Evolutionary conservation across 2,329 filamentous ascomycete species (phyloP).

Genomic region (Arthroderma sp.): DNA sequence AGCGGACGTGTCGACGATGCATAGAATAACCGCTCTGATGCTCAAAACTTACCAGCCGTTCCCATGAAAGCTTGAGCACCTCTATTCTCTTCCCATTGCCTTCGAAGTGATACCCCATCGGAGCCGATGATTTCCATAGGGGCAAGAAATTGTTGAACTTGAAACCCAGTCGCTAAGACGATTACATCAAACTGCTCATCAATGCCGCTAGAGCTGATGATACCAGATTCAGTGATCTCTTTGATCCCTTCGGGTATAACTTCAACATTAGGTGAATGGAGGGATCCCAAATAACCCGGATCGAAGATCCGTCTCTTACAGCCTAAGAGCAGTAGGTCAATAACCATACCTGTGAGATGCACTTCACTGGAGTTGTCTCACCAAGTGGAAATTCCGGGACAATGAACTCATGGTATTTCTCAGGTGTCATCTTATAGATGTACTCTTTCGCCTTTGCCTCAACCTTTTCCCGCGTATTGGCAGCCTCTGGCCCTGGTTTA

Average conservation of each 20-base stretch:
- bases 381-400: slow-evolving; percentile 11
- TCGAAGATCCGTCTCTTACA: slow-evolving; percentile 4
- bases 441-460: slow-evolving; percentile 12
- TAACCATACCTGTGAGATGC: background rate
- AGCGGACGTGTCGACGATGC: too few relatives aligned
- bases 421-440: slow-evolving; percentile 11
- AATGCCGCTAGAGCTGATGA: slow-evolving; percentile 8
- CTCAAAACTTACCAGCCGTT: slow-evolving; percentile 1
- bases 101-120: slow-evolving; percentile 11
- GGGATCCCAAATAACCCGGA: slow-evolving; percentile 3
- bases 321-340: background rate
- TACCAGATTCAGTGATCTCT: slow-evolving; percentile 6
- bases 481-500: slow-evolving; percentile 9
- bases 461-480: slow-evolving; percentile 6
- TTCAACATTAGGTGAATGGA: slow-evolving; percentile 7
- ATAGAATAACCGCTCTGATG: too few relatives aligned
- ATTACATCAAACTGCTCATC: slow-evolving; percentile 18
- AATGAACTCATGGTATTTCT: slow-evolving; percentile 11
- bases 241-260: slow-evolving; percentile 8
- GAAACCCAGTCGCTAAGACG: slow-evolving; percentile 24
- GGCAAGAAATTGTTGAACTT: slow-evolving; percentile 22
- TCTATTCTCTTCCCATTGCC: slow-evolving; percentile 17
- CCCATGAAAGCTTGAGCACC: slow-evolving; percentile 22
- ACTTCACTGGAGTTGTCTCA: background rate
- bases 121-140: slow-evolving; percentile 21